Percentiles rank a stretch among this genome's conserved stretches.
Conservation (phyloP, 768 basidiomycete genomes). For the Trametes elegans region DNA sequence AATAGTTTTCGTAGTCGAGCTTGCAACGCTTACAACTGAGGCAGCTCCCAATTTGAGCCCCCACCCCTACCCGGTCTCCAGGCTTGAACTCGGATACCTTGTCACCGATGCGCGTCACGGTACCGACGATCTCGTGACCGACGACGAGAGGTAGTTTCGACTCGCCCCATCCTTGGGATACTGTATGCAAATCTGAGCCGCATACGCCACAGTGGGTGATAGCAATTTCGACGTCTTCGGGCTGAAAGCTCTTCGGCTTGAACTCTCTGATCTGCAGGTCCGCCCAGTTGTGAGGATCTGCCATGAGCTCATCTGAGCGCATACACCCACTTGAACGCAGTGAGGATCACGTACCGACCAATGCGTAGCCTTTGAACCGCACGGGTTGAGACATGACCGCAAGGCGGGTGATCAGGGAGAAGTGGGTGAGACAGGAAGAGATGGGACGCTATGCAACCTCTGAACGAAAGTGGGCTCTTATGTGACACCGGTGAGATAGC, state of each 20-base stretch:
- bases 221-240: slow-evolving; percentile 56
- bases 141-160: slow-evolving; percentile 28
- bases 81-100: slow-evolving; percentile 48
- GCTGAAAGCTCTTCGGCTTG: slow-evolving; percentile 49
- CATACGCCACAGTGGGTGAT: slow-evolving; percentile 51
- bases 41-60: slow-evolving; percentile 54
- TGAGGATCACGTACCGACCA: slow-evolving; percentile 15
- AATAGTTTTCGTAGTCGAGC: slow-evolving; percentile 55
- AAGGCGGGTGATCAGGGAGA: too few species aligned
- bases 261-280: slow-evolving; percentile 45
- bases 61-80: slow-evolving; percentile 55
- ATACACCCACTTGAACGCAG: background rate
- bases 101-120: slow-evolving; percentile 49
- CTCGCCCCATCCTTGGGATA: slow-evolving; percentile 39
- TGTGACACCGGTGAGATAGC: too few species aligned
- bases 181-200: slow-evolving; percentile 50
- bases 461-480: too few species aligned
- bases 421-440: too few species aligned
- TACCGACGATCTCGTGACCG: slow-evolving; percentile 56
- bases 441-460: too few species aligned
- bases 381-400: too few species aligned
- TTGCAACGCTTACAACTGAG: slow-evolving; percentile 48
- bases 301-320: background rate
- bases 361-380: slow-evolving; percentile 30
- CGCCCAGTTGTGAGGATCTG: slow-evolving; percentile 32